Base-by-base conservation (phyloP, 2,329 filamentous ascomycete genomes). In the Colletotrichum neosansevieriae region DNA sequence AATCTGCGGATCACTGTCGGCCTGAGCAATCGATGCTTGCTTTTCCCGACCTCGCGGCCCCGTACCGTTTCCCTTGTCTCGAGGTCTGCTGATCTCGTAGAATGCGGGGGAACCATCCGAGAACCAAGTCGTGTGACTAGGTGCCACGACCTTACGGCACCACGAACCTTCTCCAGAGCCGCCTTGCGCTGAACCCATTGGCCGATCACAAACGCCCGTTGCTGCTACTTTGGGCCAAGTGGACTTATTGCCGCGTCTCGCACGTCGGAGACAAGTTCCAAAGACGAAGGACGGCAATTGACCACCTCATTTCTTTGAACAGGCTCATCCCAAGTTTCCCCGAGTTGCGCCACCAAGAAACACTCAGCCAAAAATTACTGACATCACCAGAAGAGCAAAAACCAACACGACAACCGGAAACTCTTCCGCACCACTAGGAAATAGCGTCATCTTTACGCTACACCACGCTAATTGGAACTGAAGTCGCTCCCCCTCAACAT, bases 41-140 rank as follows among this genome's bases (percentile, higher is more conserved):
- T 68, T 68, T 68, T 68, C 40, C 61, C 60, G 47, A 58, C 47
- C 34, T 68, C 24, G 54, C 65, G 61, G 54, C 40, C 54, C 47
- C 40, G 44, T 64, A 34, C 53, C 59, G 53, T 65, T 65, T 29
- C 60, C 65, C 65, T 68, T 51, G 65, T 68, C 61, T 29, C 32
- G 47, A 58, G 65, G 65, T 68, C 65, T 68, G 54, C 65, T 68
- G 65, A 68, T 68, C 65, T 64, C 47, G 36, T 44, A 49, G 51
- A 56, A 65, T 68, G 65, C 65, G 65, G 65, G 65, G 65, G 61
- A 62, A 68, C 60, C 65, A 68, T 65, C 61, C 65, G 47, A 68
- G 60, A 65, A 64, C 65, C 45, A 68, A 36, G 65, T 68, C 65
- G 65, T 63, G 61, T 68, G 65, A 68, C 61, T 61, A 47, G 47